These are phyloP conservation scores for Chrysochromulina tobinii DNA, from an alignment of 78 protist genomes.

Conservation along the genomic window DNA sequence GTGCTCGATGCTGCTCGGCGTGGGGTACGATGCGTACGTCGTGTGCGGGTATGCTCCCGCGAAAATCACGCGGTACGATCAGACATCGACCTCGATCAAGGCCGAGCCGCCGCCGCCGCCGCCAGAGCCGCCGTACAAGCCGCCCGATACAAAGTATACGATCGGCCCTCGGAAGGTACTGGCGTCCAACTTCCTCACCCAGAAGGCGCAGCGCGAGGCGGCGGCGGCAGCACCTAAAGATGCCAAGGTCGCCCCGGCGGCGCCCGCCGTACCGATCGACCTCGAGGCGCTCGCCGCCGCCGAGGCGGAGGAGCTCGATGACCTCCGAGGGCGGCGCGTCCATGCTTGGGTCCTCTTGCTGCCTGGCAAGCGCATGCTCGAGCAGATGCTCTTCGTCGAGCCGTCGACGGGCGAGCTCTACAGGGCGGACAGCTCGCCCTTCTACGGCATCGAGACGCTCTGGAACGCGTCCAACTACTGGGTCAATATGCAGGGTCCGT, in stretches of 20 bases:
- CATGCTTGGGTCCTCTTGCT: conserved; percentile 69
- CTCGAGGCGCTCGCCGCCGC: neutral
- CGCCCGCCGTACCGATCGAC: neutral
- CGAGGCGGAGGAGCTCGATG: conserved; percentile 43
- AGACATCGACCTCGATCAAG: neutral
- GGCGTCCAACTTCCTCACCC: neutral
- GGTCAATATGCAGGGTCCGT: conserved; percentile 58
- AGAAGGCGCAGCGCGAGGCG: neutral
- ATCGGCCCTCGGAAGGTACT: neutral
- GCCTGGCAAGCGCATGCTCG: conserved; percentile 46
- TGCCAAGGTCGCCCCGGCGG: neutral
- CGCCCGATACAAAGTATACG: neutral
- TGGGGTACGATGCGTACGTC: conserved; percentile 78
- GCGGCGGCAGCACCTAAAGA: neutral
- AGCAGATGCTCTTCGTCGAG: conserved; percentile 32
- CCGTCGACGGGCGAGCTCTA: conserved; percentile 52
- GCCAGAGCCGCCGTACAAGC: neutral
- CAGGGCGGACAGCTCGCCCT: neutral
- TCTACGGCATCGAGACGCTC: conserved; percentile 61
- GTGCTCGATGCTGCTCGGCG: conserved; percentile 68
- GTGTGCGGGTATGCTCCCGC: conserved; percentile 73
- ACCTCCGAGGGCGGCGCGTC: conserved; percentile 51
- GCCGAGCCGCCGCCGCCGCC: neutral
- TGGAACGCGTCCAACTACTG: conserved; percentile 56
- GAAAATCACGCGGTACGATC: neutral